Base-by-base conservation (phyloP, 2,329 filamentous ascomycete genomes). In the Rutstroemia sp. region DNA sequence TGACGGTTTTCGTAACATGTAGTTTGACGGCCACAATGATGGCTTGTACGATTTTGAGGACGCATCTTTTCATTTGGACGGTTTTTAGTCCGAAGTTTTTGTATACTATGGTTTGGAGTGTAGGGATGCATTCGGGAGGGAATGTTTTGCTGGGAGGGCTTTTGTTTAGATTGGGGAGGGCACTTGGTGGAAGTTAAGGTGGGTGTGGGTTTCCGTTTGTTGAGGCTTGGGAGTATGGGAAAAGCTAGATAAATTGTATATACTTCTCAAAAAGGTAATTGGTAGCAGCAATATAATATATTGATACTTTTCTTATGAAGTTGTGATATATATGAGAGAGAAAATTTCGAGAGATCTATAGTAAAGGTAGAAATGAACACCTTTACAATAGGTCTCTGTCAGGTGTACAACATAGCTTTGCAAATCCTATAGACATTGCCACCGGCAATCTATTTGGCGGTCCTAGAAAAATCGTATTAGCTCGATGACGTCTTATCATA, bases 81-180 rank as follows among this genome's bases (percentile, higher is more conserved):
- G 94, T 99, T 10, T 99, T 99, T 71, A 95, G 90, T 62, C 94
- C 94, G 0, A 99, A 97, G 72, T 97, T 92, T 71, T 74, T 99
- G 63, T 99, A 95, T 70, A 88, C 85, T 61, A 87, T 94, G 77
- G 90, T 87, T 14, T 99, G 94, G 95, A 84, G 81, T 60, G 68
- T 92, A 47, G 88, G 82, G 7, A 90, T 92, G 74, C 92, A 99
- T 79, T 69, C 92, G 59, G 69, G 80, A 39, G 76, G 92, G 45
- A 91, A 92, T 70, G 65, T 92, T 37, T 75, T 80, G 5, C 63
- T 86, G 45, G 84, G 83, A 1, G 77, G 82, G 30, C 53, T 81
- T 39, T 63, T 88, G 48, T 84, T 18, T 38, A 18, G 23, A 44
- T 23, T 44, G 6, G 39, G 37, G 49, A 23, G n/a, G 5, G 14